Percentiles rank a stretch among this genome's conserved stretches.
Evolutionary conservation across 208 protist species (phyloP).

Genomic region (Leishmania aethiopica): DNA sequence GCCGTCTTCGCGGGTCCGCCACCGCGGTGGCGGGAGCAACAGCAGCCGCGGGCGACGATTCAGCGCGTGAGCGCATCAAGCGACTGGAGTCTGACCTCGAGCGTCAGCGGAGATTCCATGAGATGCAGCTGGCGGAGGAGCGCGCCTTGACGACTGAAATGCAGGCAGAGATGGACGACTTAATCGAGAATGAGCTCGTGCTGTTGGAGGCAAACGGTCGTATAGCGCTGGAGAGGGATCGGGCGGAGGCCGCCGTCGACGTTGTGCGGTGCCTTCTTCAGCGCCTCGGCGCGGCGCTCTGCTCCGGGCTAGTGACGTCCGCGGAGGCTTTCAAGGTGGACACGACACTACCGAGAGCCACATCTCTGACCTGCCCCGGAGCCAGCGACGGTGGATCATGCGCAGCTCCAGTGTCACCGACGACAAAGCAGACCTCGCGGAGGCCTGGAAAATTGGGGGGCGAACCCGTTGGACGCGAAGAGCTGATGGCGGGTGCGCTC

Average conservation of each 20-base stretch:
- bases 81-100: constrained; percentile 20
- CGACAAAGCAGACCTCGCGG: not conserved
- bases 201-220: constrained; percentile 49
- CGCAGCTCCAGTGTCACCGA: not conserved
- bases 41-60: not conserved
- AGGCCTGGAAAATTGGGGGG: not conserved
- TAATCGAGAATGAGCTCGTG: constrained; percentile 53
- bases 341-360: not conserved
- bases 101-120: constrained; percentile 27
- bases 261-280: not conserved
- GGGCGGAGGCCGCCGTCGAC: constrained; percentile 11
- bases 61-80: constrained; percentile 1
- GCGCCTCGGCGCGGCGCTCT: not conserved
- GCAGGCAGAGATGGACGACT: constrained; percentile 73
- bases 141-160: constrained; percentile 59
- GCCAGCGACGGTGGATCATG: not conserved
- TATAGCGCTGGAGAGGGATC: constrained; percentile 31
- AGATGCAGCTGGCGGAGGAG: constrained; percentile 44
- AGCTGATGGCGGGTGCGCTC: not conserved
- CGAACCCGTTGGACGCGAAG: not conserved
- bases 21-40: not conserved
- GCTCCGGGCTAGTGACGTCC: not conserved
- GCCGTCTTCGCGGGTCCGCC: too few species aligned
- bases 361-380: not conserved
- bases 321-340: not conserved